A percentile compares a stretch with the other conserved stretches of the same genome.
phyloP scores from a whole-genome alignment of 805 yeast species.

The Saccharomycopsis schoenii region DNA sequence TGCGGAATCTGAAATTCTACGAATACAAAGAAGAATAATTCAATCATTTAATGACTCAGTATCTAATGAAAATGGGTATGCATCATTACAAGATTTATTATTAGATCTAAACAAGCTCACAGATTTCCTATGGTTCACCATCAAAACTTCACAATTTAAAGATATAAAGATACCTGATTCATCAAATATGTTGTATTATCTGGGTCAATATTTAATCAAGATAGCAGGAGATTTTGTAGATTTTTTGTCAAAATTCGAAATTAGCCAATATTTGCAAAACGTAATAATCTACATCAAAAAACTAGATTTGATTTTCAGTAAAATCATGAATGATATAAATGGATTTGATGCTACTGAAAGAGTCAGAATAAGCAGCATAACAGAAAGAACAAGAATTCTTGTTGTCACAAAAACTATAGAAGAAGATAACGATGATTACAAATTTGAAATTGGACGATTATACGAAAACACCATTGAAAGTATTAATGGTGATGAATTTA shows the following conservation, averaged over 20 bases:
- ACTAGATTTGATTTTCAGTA: slow-evolving; percentile 33
- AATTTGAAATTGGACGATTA: slow-evolving; percentile 34
- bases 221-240: slow-evolving; percentile 62
- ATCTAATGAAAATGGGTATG: slow-evolving; percentile 21
- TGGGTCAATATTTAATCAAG: slow-evolving; percentile 48
- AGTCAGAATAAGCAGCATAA: slow-evolving; percentile 43
- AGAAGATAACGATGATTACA: slow-evolving; percentile 31
- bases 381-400: slow-evolving; percentile 39
- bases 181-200: slow-evolving; percentile 36
- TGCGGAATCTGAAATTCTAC: slow-evolving; percentile 43
- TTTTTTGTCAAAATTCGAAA: slow-evolving; percentile 37
- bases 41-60: slow-evolving; percentile 28
- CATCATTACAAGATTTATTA: slow-evolving; percentile 28
- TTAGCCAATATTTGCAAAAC: slow-evolving; percentile 27
- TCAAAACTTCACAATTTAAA: slow-evolving; percentile 22
- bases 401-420: slow-evolving; percentile 29
- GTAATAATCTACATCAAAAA: slow-evolving; percentile 30
- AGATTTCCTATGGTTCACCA: slow-evolving; percentile 54
- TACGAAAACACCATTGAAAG: slow-evolving; percentile 35
- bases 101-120: slow-evolving; percentile 39
- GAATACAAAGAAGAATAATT: slow-evolving; percentile 44
- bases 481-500: slow-evolving; percentile 11
- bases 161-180: slow-evolving; percentile 2
- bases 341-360: slow-evolving; percentile 34
- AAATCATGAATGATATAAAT: slow-evolving; percentile 30